Percentiles rank a stretch among this genome's conserved stretches.
phyloP scores from a whole-genome alignment of 169 alveolate species.

The Plasmodium knowlesi region DNA sequence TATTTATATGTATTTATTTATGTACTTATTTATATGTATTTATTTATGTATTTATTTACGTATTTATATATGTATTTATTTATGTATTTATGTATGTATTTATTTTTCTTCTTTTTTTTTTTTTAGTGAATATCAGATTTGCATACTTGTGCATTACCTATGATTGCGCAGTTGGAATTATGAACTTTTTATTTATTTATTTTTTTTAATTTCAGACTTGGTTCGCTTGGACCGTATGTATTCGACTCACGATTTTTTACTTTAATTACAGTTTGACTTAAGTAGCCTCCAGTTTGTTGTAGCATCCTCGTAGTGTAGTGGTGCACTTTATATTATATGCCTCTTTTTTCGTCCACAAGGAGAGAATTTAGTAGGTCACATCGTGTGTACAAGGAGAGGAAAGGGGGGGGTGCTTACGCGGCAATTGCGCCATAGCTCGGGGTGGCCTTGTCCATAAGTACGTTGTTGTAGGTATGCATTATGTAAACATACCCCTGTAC shows the following conservation, averaged over 20 bases:
- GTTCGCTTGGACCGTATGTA: neutral
- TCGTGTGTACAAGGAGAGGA: neutral
- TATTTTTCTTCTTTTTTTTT: neutral
- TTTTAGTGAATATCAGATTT: neutral
- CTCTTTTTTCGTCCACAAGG: neutral
- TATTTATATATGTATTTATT: too few species aligned
- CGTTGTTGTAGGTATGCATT: neutral
- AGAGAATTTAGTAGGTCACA: neutral
- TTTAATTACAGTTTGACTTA: neutral
- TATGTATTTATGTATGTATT: too few species aligned
- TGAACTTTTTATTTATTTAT: neutral
- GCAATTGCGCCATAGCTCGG: neutral
- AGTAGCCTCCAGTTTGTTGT: neutral
- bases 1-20: neutral
- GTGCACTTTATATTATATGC: neutral
- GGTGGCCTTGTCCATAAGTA: neutral
- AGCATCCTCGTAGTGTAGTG: neutral
- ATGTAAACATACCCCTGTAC: neutral
- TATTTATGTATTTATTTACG: neutral
- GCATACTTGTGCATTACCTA: neutral
- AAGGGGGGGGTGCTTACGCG: neutral
- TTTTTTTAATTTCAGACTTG: neutral
- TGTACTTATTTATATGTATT: neutral
- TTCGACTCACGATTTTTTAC: neutral
- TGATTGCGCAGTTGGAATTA: neutral